A percentile compares a stretch with the other conserved stretches of the same genome.
phyloP scores from a whole-genome alignment of 176 grass and related monocot species.

The Thalia dealbata region DNA sequence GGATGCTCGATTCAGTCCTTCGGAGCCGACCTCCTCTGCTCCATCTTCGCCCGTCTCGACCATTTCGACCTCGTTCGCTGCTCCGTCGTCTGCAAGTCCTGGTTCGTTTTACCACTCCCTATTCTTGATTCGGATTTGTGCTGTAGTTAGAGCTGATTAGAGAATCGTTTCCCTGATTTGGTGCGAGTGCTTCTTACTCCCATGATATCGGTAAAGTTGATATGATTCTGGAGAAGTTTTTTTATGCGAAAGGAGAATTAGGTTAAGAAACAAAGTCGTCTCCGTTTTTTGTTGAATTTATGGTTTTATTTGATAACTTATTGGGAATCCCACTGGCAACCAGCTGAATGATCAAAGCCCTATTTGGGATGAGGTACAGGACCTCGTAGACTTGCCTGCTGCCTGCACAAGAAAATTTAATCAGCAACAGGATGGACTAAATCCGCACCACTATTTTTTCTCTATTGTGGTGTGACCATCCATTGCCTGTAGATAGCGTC shows the following conservation, averaged over 20 bases:
- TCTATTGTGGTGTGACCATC: too few relatives aligned
- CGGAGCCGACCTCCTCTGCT: constrained; percentile 52
- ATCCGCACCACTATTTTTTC: background rate
- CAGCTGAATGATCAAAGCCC: background rate
- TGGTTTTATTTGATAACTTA: too few relatives aligned
- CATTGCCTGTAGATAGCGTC: too few relatives aligned
- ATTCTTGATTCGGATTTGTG: background rate
- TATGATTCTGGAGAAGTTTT: background rate
- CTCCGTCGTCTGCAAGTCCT: constrained; percentile 75
- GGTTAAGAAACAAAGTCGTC: background rate
- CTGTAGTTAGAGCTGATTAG: background rate
- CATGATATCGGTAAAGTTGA: background rate
- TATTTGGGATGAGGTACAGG: background rate
- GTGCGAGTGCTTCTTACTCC: background rate
- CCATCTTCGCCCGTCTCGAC: constrained; percentile 58
- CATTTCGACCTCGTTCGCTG: constrained; percentile 86
- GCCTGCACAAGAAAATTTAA: background rate
- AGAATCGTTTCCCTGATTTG: background rate
- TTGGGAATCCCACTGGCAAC: background rate
- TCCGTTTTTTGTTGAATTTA: background rate
- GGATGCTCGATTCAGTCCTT: constrained; percentile 29
- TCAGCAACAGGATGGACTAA: background rate
- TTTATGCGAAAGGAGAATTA: too few relatives aligned
- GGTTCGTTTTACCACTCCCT: constrained; percentile 26
- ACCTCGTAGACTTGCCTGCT: background rate